Base-by-base conservation (phyloP, 2,329 filamentous ascomycete genomes). In the Alternaria conjuncta region DNA sequence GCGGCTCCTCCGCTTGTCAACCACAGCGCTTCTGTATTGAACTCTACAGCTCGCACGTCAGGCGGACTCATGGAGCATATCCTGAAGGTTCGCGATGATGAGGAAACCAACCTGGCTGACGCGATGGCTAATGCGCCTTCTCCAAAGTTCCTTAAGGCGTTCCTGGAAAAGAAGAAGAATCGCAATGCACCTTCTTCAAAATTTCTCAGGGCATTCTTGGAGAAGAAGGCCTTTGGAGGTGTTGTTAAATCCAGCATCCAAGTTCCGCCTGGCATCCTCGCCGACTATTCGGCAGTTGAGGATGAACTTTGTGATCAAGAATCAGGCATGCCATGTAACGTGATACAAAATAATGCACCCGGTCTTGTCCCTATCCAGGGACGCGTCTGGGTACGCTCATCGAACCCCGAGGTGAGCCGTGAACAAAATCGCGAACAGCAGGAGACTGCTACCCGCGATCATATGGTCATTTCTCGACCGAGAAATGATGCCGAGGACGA, bases 41-140 rank as follows among this genome's bases (percentile, higher is more conserved):
- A 41, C 5, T 2, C 36, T 0, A 0, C 15, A 41, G 36, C 15
- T 41, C n/a, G n/a, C 2, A 0, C 0, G 9, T 18, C n/a, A 41
- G 9, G 36, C 0, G n/a, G 36, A 1, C 36, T 41, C 9, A 41
- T 41, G 9, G n/a, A 41, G n/a, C 36, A 41, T 11, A 10, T 18
- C 9, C 36, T 41, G 36, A 1, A n/a, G n/a, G n/a, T n/a, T n/a
- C n/a, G n/a, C n/a, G n/a, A n/a, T n/a, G n/a, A n/a, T n/a, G n/a
- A n/a, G n/a, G n/a, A n/a, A n/a, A n/a, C n/a, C n/a, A n/a, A n/a
- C n/a, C n/a, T n/a, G n/a, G n/a, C 36, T 41, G 36, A 1, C 3
- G 36, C 15, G 9, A 9, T 11, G 11, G 36, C 9, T 4, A 21
- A 10, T 41, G 50, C 30, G 18, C 50, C 50, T 23, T 54, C 50